A percentile compares a stretch with the other conserved stretches of the same genome.
phyloP scores from a whole-genome alignment of 2,329 filamentous ascomycete genomes.

The Ustulina deusta region DNA sequence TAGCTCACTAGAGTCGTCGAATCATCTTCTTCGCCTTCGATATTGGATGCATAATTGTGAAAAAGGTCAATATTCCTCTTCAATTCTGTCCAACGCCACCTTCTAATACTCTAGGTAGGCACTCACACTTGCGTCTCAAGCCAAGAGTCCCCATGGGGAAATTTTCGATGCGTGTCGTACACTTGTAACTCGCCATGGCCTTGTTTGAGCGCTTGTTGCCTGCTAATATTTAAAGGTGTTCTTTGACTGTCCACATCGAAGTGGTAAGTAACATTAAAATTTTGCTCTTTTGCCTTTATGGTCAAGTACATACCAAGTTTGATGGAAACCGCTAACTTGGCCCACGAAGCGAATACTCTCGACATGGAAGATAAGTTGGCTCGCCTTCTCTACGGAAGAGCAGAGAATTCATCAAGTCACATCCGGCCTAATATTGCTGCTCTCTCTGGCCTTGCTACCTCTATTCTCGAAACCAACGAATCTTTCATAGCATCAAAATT shows the following conservation, averaged over 20 bases:
- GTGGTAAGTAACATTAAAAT: not conserved
- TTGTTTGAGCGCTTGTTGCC: not conserved
- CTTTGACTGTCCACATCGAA: slow-evolving; percentile 18
- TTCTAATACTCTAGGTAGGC: slow-evolving; percentile 16
- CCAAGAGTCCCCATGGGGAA: slow-evolving; percentile 8
- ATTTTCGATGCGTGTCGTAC: slow-evolving; percentile 20
- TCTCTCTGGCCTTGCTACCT: slow-evolving; percentile 11
- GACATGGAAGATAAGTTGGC: slow-evolving; percentile 24
- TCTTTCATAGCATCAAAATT: slow-evolving; percentile 15
- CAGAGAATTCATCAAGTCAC: not conserved
- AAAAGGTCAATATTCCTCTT: slow-evolving; percentile 8
- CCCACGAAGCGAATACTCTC: not conserved
- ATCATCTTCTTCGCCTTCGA: slow-evolving; percentile 18
- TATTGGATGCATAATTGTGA: slow-evolving; percentile 16
- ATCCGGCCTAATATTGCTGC: not conserved
- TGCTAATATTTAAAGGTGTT: slow-evolving; percentile 16
- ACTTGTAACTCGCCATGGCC: slow-evolving; percentile 14
- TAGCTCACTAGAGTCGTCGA: not conserved
- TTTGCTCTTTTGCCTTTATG: not conserved
- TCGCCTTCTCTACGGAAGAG: not conserved
- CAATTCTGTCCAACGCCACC: not conserved
- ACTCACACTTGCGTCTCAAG: slow-evolving; percentile 14
- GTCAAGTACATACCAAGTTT: not conserved
- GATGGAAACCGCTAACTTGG: not conserved
- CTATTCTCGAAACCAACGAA: slow-evolving; percentile 13